A percentile compares a stretch with the other conserved stretches of the same genome.
phyloP scores from a whole-genome alignment of 805 yeast genomes.

The Nakazawaea wyomingensis region DNA sequence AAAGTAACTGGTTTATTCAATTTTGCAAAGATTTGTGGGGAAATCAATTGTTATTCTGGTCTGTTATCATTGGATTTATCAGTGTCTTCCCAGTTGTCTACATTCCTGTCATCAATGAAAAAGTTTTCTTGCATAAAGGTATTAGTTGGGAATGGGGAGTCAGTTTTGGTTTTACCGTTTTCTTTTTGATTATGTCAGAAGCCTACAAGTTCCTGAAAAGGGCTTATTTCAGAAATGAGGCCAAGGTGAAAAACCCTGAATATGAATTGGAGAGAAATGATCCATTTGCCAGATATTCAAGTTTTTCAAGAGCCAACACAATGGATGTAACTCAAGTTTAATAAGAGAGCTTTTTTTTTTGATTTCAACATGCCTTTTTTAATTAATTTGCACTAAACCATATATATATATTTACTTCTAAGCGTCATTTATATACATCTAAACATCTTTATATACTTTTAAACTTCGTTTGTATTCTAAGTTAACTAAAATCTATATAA shows the following conservation, averaged over 20 bases:
- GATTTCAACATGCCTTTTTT: not conserved
- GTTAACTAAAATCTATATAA: too few relatives aligned
- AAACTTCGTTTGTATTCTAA: not conserved
- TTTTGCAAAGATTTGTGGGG: constrained; percentile 52
- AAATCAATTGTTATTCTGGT: constrained; percentile 78
- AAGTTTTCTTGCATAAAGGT: constrained; percentile 67
- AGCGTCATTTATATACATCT: not conserved
- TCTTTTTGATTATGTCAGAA: constrained; percentile 60
- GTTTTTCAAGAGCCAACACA: constrained; percentile 52
- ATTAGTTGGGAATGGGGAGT: constrained; percentile 82
- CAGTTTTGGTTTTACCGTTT: constrained; percentile 51
- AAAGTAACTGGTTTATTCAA: constrained; percentile 4
- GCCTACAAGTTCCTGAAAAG: constrained; percentile 65
- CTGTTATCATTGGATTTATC: constrained; percentile 62
- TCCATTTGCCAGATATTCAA: constrained; percentile 58
- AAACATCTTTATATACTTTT: too few relatives aligned
- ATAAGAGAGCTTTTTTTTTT: too few relatives aligned
- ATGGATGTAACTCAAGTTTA: constrained; percentile 14
- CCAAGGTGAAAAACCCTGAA: constrained; percentile 51
- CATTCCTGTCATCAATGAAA: constrained; percentile 79
- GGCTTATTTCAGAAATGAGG: constrained; percentile 36
- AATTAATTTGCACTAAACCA: too few relatives aligned
- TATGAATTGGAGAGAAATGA: constrained; percentile 56
- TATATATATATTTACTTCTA: not conserved
- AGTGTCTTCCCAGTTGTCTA: constrained; percentile 79